phyloP scores from a whole-genome alignment of 2,329 filamentous ascomycete species.

The Cryphonectria naterciae region DNA sequence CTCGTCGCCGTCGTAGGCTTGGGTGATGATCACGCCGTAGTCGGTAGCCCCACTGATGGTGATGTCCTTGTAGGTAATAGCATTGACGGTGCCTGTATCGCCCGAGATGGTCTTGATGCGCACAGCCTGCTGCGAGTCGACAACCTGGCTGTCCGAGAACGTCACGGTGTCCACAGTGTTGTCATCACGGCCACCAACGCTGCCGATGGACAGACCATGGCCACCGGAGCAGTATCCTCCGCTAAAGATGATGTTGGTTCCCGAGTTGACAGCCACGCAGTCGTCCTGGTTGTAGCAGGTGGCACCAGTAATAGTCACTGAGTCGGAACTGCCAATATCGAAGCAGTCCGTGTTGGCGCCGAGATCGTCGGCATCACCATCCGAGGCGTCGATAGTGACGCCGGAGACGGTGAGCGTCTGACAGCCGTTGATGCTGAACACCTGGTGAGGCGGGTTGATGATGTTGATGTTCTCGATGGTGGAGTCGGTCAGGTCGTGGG shows the following conservation, averaged over 20 bases:
- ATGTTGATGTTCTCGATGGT: conserved; percentile 42
- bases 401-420: conserved; percentile 49
- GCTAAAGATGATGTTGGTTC: conserved; percentile 45
- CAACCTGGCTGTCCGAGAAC: conserved; percentile 52
- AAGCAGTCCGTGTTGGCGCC: conserved; percentile 59
- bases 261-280: conserved; percentile 61
- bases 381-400: conserved; percentile 61
- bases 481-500: conserved; percentile 40
- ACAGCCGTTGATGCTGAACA: conserved; percentile 50
- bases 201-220: conserved; percentile 61
- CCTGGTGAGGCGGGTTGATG: conserved; percentile 59
- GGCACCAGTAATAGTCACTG: conserved; percentile 54
- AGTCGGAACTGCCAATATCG: conserved; percentile 51
- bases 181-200: conserved; percentile 56
- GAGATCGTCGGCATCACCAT: conserved; percentile 42
- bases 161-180: conserved; percentile 57
- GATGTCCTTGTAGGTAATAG: conserved; percentile 16
- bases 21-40: conserved; percentile 28
- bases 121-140: conserved; percentile 55
- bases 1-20: conserved; percentile 28
- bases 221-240: conserved; percentile 51
- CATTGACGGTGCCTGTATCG: conserved; percentile 9
- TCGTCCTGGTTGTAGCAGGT: conserved; percentile 63
- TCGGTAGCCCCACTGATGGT: background rate
- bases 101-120: conserved; percentile 19